Base-by-base conservation (phyloP, 2,329 filamentous ascomycete genomes). In the Harringtonia aguacate region DNA sequence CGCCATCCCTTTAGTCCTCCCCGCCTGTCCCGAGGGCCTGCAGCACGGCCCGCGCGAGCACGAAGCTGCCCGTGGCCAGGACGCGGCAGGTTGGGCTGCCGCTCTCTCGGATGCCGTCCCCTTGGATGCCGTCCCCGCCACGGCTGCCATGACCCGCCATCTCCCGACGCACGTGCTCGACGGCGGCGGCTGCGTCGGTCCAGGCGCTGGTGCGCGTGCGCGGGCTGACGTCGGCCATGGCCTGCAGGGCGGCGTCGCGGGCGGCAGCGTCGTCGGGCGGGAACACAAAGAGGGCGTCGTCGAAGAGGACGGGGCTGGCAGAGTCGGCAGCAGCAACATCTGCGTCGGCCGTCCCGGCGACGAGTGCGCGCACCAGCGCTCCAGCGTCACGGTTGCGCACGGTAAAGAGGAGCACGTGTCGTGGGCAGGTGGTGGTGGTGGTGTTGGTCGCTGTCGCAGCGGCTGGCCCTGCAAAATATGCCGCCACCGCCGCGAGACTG, bases 401-500 rank as follows among this genome's bases (percentile, higher is more conserved):
- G 61, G 95, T 97, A 72, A 97, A 98, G 44, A 97, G 81, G 39
- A 98, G 68, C 34, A 72, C 61, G 38, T 68, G 67, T 2, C 62
- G 63, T 14, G 24, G 3, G 18, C 27, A 6, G 28, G 22, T n/a
- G 22, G n/a, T 12, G 22, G 18, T 1, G 62, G 65, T 22, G 0
- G 12, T n/a, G n/a, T n/a, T n/a, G n/a, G n/a, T n/a, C 31, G 27
- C 17, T 41, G 17, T 28, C 10, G 13, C 36, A n/a, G 36, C 29
- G 54, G 56, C 39, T 47, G 48, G 27, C 59, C 56, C n/a, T 57
- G 75, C 69, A 75, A 42, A 95, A 97, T 89, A 89, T 95, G 49
- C 76, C 75, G 81, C 81, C 5, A 87, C 86, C 51, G 86, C 75
- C 50, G 83, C 77, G 44, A 98, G 81, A 58, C 88, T 95, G 58